Conservation (phyloP, 352 stramenopile genomes). For the Globisporangium nagaii region DNA sequence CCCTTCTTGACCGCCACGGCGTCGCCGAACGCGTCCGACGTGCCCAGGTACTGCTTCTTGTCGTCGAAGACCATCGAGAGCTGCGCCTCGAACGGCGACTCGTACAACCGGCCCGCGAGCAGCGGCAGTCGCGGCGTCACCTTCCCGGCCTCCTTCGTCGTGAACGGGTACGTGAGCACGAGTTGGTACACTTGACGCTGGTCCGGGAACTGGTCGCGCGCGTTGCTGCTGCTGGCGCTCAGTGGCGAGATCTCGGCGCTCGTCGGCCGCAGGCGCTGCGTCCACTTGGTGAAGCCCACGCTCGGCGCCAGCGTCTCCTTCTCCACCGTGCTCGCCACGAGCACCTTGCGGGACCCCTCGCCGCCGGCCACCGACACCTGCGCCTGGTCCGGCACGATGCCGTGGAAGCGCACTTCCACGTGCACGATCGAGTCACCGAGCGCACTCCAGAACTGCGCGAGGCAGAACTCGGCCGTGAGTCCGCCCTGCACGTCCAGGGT, state of each 20-base stretch:
- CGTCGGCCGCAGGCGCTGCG: conserved; percentile 74
- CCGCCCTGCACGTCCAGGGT: conserved; percentile 71
- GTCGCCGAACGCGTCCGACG: conserved; percentile 83
- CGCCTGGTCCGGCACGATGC: conserved; percentile 63
- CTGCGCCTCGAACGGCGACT: conserved; percentile 91
- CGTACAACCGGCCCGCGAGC: conserved; percentile 89
- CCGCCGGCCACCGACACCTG: conserved; percentile 59
- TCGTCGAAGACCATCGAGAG: conserved; percentile 92
- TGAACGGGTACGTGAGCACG: conserved; percentile 88
- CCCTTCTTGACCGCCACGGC: conserved; percentile 85
- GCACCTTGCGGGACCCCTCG: conserved; percentile 66
- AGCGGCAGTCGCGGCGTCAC: conserved; percentile 76
- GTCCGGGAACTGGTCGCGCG: conserved; percentile 82
- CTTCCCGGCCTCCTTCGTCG: conserved; percentile 75
- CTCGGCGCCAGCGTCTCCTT: conserved; percentile 75
- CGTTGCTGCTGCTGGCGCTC: conserved; percentile 47
- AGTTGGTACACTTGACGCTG: conserved; percentile 88
- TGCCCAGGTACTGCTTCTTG: conserved; percentile 90
- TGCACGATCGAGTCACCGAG: conserved; percentile 78
- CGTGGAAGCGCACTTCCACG: conserved; percentile 83
- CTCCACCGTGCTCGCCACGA: conserved; percentile 62
- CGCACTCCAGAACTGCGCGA: conserved; percentile 89
- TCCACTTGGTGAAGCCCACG: conserved; percentile 80
- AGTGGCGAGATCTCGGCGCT: conserved; percentile 74
- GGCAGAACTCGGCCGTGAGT: conserved; percentile 83